Base-by-base conservation (phyloP, 208 protist species). In the Acanthamoeba sp. region DNA sequence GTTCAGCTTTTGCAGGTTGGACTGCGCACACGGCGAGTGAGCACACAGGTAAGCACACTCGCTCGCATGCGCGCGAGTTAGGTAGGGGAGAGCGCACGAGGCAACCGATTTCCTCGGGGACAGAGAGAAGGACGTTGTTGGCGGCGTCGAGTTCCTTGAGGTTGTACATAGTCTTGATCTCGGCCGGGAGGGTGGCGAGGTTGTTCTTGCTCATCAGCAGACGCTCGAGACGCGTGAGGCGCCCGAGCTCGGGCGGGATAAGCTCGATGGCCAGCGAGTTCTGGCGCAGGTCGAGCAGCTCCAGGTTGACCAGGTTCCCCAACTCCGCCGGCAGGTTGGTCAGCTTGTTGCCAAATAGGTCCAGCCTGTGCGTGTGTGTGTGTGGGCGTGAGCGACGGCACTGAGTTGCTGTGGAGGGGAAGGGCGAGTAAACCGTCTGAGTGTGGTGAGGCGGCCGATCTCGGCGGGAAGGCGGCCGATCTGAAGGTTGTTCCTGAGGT, bases 401-500 rank as follows among this genome's bases (percentile, higher is more conserved):
- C 18, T 24, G 20, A 48, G 3, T 45, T 27, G 71, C 18, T 10
- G 36, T n/a, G 29, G 22, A n/a, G 38, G 1, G 7, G 6, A n/a
- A n/a, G 71, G 16, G 36, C 9, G 22, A 48, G 1, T 9, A 2
- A 14, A 87, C 78, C 78, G 95, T n/a, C 92, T 94, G 32, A 97
- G 84, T 24, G 91, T 95, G 42, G 89, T 78, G 42, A 97, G 89
- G 34, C 59, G 78, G 64, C 96, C 96, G 50, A 97, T 95, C 90
- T 97, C 95, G 27, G 59, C n/a, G 12, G 96, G 96, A 24, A 97
- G 91, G 36, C 93, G 91, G 20, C 95, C 95, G 24, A 95, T 94
- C 73, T 97, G 94, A 34, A 93, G 66, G 95, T 97, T 97, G 52
- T 97, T 94, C 55, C 96, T 34, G 5, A 97, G 92, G 40, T 97